Percentiles rank a stretch among this genome's conserved stretches.
These are phyloP conservation scores for Neonectria faginata DNA, from an alignment of 2,329 filamentous ascomycete species.

Conservation along the genomic window DNA sequence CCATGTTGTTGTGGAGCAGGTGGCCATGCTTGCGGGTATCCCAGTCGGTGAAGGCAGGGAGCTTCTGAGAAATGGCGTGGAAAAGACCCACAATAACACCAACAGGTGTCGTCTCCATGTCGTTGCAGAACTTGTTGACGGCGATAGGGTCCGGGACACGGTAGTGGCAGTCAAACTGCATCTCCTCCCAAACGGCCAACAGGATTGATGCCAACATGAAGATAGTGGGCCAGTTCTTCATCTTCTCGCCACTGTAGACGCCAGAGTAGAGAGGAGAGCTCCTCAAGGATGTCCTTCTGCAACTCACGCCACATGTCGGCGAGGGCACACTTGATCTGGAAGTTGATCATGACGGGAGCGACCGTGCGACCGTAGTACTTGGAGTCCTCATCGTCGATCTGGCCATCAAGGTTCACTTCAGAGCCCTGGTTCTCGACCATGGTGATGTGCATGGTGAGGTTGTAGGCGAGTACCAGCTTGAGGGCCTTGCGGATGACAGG, in stretches of 20 bases:
- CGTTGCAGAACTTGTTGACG: conserved; percentile 93
- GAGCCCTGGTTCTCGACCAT: conserved; percentile 91
- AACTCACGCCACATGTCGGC: conserved; percentile 98
- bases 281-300: conserved; percentile 95
- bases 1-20: conserved; percentile 87
- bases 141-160: conserved; percentile 85
- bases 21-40: conserved; percentile 92
- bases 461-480: conserved; percentile 95
- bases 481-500: conserved; percentile 94
- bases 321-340: conserved; percentile 97
- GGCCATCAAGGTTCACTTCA: conserved; percentile 81
- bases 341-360: conserved; percentile 99
- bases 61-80: conserved; percentile 97
- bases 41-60: conserved; percentile 93
- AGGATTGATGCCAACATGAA: conserved; percentile 97
- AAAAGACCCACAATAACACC: conserved; percentile 97
- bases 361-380: conserved; percentile 91
- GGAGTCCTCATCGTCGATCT: conserved; percentile 86
- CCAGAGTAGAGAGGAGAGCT: conserved; percentile 97
- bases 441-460: conserved; percentile 92
- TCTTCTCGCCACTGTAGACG: conserved; percentile 95
- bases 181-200: conserved; percentile 96
- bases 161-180: conserved; percentile 99
- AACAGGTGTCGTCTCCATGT: conserved; percentile 97
- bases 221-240: conserved; percentile 99